Base-by-base conservation (phyloP, 148 eudicot genomes). In the Agrostemma githago region DNA sequence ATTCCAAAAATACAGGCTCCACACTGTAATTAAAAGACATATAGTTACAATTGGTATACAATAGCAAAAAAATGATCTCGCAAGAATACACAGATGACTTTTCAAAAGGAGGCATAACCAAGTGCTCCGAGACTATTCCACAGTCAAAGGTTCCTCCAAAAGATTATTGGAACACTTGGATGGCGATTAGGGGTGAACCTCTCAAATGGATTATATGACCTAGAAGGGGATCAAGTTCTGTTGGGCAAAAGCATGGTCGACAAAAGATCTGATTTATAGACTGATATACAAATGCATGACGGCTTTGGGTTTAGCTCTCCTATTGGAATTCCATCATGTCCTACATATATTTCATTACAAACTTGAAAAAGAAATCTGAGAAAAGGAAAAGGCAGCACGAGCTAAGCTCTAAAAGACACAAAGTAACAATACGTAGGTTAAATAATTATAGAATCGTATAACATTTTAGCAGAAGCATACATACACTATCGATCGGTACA, bases 1-100 rank as follows among this genome's bases (percentile, higher is more conserved):
- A 92, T 82, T 92, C 98, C 62, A 92, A 73, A 72, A 82, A 86
- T 58, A 90, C 86, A 77, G 96, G 90, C 74, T 92, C 98, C 71
- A 81, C 43, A 71, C 97, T 89, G 88, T 80, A 85, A 80, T 78
- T 65, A 74, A 57, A 61, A 68, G 58, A 68, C 66, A 10, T 8
- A 43, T 74, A 56, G 71, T 40, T 17, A 15, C 5, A 60, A 15
- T 26, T 58, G 63, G 38, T 56, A 57, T 26, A 74, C 37, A 66
- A 37, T 37, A 34, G 6, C 40, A 19, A 8, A 7, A 6, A 4
- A 19, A 4, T 4, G 5, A 43, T 5, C 3, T 26, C 42, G 46
- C 44, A 61, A 9, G 46, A 73, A 9, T 44, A 48, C 14, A 61
- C 15, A 9, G 4, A 57, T 26, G 17, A 65, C 46, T 26, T 26